phyloP scores from a whole-genome alignment of 2,329 filamentous ascomycete genomes.

The Coniochaeta sp. region DNA sequence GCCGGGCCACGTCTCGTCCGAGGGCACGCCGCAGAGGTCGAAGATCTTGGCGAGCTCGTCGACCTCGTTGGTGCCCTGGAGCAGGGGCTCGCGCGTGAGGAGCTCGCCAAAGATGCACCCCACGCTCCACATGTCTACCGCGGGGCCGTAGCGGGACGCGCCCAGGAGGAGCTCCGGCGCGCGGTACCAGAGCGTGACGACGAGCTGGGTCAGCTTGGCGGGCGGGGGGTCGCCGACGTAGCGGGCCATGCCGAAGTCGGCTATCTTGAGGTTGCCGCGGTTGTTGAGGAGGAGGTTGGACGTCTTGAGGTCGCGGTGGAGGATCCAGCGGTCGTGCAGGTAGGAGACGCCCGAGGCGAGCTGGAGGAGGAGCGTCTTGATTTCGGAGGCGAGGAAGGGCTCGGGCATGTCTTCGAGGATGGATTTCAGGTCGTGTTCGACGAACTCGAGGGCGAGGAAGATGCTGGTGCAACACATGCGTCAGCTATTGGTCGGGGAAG shows the following conservation, averaged over 20 bases:
- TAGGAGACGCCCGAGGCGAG: slow-evolving; percentile 74
- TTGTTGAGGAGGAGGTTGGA: slow-evolving; percentile 94
- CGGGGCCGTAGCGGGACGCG: slow-evolving; percentile 62
- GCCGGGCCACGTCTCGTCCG: slow-evolving; percentile 73
- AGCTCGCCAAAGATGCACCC: slow-evolving; percentile 96
- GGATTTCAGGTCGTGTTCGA: slow-evolving; percentile 93
- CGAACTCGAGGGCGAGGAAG: slow-evolving; percentile 92
- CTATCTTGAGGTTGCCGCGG: slow-evolving; percentile 87
- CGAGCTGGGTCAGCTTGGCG: slow-evolving; percentile 77
- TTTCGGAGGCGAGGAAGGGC: slow-evolving; percentile 85
- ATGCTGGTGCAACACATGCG: slow-evolving; percentile 48
- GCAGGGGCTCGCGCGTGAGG: slow-evolving; percentile 70
- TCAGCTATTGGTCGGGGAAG: neutral
- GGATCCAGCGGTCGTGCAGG: slow-evolving; percentile 83
- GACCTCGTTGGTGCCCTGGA: slow-evolving; percentile 89
- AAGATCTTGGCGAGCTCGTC: slow-evolving; percentile 86
- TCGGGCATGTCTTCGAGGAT: slow-evolving; percentile 91
- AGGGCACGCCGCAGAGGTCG: slow-evolving; percentile 79
- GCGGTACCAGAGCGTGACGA: slow-evolving; percentile 97
- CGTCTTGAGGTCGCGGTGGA: slow-evolving; percentile 90
- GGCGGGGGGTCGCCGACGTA: slow-evolving; percentile 72
- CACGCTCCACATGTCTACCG: slow-evolving; percentile 92
- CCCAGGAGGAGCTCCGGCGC: slow-evolving; percentile 86
- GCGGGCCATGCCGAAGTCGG: slow-evolving; percentile 96
- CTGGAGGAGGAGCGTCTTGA: slow-evolving; percentile 83